Base-by-base conservation (phyloP, 2,329 filamentous ascomycete genomes). In the Diaporthe amygdali region DNA sequence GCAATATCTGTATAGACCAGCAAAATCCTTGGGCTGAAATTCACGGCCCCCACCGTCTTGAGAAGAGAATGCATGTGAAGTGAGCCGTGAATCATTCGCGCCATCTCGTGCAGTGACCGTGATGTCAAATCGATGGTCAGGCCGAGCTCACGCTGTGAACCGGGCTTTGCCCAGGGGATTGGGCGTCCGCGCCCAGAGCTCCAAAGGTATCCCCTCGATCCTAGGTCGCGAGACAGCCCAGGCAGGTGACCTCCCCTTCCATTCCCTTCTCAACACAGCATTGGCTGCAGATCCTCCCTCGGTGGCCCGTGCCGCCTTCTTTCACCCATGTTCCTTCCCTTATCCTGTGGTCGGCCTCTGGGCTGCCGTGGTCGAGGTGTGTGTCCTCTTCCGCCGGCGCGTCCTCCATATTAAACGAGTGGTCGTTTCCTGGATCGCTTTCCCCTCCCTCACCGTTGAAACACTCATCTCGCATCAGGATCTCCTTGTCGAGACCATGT, bases 201-300 rank as follows among this genome's bases (percentile, higher is more conserved):
- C 32, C 27, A 27, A 2, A 5, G n/a, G 10, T 22, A 34, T n/a
- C 15, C 12, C 46, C 17, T 9, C 7, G 14, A 32, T 6, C n/a
- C 71, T 59, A 73, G 8, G 55, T 67, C 51, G 56, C 66, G 12
- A 91, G 82, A 74, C 92, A 93, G 1, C 90, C 90, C 59, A 92
- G 79, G 76, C 92, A 94, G 71, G 90, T 87, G 6, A 92, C 87
- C 59, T 93, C 90, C 32, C 91, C 91, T 67, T 92, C 87, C 25
- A 82, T 76, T 0, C 91, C 91, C 30, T 84, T 85, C 78, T 94
- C 92, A 3, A 93, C 86, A 77, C 91, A 93, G 80, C 92, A 94
- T 22, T 86, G 85, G 76, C 91, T 92, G 78, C 92, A 94, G 3
- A 93, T 83, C 75, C 88, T 86, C 41, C 84, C 81, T 10, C 83